These are phyloP conservation scores for Xylaria longipes DNA, from an alignment of 495 filamentous ascomycete species.

Conservation along the genomic window DNA sequence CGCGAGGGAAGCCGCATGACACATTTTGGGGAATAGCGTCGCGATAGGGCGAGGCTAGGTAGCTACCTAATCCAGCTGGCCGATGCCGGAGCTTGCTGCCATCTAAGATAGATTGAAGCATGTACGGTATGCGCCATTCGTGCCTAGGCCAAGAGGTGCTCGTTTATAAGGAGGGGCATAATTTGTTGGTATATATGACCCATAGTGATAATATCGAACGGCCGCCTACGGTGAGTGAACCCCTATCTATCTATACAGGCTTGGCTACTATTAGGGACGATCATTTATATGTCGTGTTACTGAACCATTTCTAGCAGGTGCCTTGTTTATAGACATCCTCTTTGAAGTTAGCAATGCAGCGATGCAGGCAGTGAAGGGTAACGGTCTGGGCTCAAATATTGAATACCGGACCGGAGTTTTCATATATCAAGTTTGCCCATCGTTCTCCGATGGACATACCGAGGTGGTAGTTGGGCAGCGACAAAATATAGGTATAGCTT, in stretches of 20 bases:
- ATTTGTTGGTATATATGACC: not conserved
- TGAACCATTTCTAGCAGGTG: slow-evolving; percentile 1
- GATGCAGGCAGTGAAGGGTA: not conserved
- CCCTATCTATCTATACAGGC: slow-evolving; percentile 11
- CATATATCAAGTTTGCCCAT: slow-evolving; percentile 5
- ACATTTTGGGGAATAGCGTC: not conserved
- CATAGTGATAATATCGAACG: not conserved
- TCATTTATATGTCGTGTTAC: not conserved
- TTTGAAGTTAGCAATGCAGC: not conserved
- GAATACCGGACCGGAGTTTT: not conserved
- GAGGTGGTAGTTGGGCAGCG: slow-evolving; percentile 6
- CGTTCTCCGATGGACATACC: not conserved
- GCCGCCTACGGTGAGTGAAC: not conserved
- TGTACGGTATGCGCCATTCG: not conserved
- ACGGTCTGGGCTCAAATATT: not conserved
- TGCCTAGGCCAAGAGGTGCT: not conserved
- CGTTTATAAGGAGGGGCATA: slow-evolving; percentile 3
- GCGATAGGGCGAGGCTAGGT: not conserved
- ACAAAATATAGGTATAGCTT: not conserved
- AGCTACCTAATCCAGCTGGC: not conserved
- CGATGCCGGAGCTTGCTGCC: slow-evolving; percentile 15
- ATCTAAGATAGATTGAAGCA: not conserved
- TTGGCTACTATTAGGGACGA: not conserved
- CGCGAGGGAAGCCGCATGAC: slow-evolving; percentile 7
- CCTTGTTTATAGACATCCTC: not conserved